Evolutionary conservation across 1,284 basidiomycete species (phyloP).

Genomic region (Coniferiporia weirii): DNA sequence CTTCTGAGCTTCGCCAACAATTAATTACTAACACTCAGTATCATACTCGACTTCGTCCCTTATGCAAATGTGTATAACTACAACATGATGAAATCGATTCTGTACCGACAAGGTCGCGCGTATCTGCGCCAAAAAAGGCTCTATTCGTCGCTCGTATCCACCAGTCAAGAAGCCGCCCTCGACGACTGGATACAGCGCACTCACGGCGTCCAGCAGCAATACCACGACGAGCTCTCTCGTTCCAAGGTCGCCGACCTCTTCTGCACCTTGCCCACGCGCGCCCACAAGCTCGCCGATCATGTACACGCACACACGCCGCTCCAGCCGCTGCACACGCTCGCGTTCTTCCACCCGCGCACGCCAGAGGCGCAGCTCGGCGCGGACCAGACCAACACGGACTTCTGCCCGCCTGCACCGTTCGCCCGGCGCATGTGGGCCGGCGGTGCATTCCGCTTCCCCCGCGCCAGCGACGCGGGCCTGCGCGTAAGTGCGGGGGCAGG

Average conservation of each 20-base stretch:
- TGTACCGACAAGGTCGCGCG: neutral
- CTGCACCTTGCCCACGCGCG: constrained; percentile 14
- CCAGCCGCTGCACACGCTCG: constrained; percentile 49
- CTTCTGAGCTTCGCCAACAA: neutral
- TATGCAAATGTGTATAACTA: neutral
- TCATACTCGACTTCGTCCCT: neutral
- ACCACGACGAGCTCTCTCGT: constrained; percentile 8
- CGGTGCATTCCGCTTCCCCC: constrained; percentile 44
- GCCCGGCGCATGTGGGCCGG: constrained; percentile 81
- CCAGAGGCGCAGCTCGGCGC: constrained; percentile 52
- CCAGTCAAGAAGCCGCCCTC: constrained; percentile 4
- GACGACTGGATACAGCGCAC: constrained; percentile 8
- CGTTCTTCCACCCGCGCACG: constrained; percentile 67
- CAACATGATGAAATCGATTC: neutral
- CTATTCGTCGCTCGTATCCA: neutral
- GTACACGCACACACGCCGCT: neutral
- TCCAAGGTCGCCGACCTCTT: constrained; percentile 16
- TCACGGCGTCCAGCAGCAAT: neutral
- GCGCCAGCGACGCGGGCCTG: constrained; percentile 35
- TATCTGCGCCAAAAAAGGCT: neutral
- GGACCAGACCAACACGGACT: constrained; percentile 72
- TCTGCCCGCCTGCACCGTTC: constrained; percentile 71
- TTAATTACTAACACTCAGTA: neutral
- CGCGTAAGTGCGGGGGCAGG: constrained; percentile 27
- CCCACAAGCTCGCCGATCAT: neutral